Evolutionary conservation across 495 filamentous ascomycete species (phyloP), one percentile per base, ranked within the genome.

Genomic region (Chaetomium cochliodes): DNA sequence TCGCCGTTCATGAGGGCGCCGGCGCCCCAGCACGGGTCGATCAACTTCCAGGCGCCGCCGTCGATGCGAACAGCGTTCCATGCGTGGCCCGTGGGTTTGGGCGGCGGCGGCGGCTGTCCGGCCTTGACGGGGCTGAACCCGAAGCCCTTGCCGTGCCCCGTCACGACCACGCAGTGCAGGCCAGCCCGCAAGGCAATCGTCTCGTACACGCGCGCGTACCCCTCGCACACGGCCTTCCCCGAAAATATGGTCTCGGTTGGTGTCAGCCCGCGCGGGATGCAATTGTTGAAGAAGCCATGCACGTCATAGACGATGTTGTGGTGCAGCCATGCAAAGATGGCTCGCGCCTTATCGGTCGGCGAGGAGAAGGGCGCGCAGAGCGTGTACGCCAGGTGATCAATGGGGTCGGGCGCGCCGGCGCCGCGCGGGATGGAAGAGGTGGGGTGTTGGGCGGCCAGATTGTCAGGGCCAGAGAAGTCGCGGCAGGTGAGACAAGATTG

Each of bases 51-150:
- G 64, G 88, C 84, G 2, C 88, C 88, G 47, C 86, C 82, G 65
- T 96, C 93, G 61, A 97, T 92, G 53, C 85, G 84, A 20, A 97
- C 90, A 0, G 88, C 94, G 70, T 93, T 98, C 94, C 94, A 98
- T 8, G 94, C 94, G 76, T 98, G 80, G 25, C 83, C 85, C 5
- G 76, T 74, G 0, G 80, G 68, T 65, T 87, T 82, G 1, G 51
- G 67, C 0, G 86, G 81, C 0, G 92, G 91, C 0, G 86, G 59
- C 0, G 79, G 72, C 15, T 86, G 76, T 5, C 86, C 87, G 0
- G 83, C 80, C 23, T 75, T 70, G 0, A 88, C 56, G 28, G 84
- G 74, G 0, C 60, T 68, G 70, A 90, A 88, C 9, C 92, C 89
- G 69, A 81, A 93, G 3, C 94, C 94, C 73, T 97, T 97, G 46